phyloP scores from a whole-genome alignment of 83 land plant genomes.

The Isoetes engelmannii region DNA sequence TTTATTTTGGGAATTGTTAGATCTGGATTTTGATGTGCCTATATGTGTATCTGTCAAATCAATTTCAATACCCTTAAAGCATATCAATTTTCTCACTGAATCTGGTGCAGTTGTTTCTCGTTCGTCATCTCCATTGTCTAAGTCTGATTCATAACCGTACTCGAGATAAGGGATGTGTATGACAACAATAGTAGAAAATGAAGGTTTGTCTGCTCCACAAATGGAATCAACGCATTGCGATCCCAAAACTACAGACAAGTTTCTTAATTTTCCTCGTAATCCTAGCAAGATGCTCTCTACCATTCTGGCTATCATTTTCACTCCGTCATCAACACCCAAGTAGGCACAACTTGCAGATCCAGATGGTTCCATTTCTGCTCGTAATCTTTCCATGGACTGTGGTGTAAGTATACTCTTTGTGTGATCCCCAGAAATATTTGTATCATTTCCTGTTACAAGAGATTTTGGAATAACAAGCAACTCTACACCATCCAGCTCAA shows the following conservation, averaged over 20 bases:
- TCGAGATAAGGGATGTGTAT: constrained; percentile 51
- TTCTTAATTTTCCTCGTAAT: constrained; percentile 57
- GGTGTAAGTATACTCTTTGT: no score
- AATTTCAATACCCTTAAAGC: no score
- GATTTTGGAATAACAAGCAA: constrained; percentile 48
- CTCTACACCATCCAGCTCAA: constrained; percentile 72
- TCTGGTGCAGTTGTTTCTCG: no score
- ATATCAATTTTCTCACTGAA: no score
- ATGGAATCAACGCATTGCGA: constrained; percentile 7
- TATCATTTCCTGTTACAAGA: no score
- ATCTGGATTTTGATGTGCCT: no score
- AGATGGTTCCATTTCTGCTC: not conserved
- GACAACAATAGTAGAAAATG: constrained; percentile 27
- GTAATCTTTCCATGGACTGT: not conserved
- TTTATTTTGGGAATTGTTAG: not conserved
- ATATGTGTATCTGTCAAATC: no score
- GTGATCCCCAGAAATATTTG: no score
- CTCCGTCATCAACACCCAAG: constrained; percentile 78
- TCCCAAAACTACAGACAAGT: constrained; percentile 56
- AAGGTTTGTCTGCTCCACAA: constrained; percentile 6
- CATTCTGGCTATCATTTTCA: constrained; percentile 65
- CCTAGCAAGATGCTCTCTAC: constrained; percentile 65
- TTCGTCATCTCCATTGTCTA: no score
- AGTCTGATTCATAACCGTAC: constrained; percentile 35
- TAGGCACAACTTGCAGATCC: constrained; percentile 17